Base-by-base conservation (phyloP, 2,329 filamentous ascomycete genomes). In the Xylaria sp. region DNA sequence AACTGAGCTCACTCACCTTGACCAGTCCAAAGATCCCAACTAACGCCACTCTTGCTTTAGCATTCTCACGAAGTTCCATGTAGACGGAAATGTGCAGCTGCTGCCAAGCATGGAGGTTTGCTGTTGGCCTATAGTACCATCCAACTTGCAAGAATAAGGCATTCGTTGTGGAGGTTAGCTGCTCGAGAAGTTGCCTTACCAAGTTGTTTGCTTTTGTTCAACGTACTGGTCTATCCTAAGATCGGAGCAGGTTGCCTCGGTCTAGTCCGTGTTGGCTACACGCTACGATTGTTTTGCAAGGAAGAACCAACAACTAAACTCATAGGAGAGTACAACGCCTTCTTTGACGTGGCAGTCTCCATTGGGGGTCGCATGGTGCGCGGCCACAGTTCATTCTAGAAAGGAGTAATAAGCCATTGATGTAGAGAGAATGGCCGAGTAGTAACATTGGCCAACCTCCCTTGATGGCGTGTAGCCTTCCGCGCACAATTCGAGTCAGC, bases 281-380 rank as follows among this genome's bases (percentile, higher is more conserved):
- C 69, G 67, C 71, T 71, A 69, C 66, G 60, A 65, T 69, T 57
- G 49, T 58, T 60, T 65, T 64, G 64, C 64, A 66, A 60, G 62
- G 66, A 69, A 68, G 67, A 70, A 61, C 69, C 61, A 69, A 70
- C 66, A 63, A 59, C 69, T 66, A 67, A 68, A 70, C 66, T 64
- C 57, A 64, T 67, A 72, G 69, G 72, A 72, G 71, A 72, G 71
- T 68, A 75, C 68, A 72, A 68, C 67, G 67, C 67, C 70, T 61
- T 68, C 71, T 67, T 75, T 75, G 75, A 77, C 75, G 75, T 77
- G 75, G 75, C 74, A 74, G 71, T 74, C 72, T 67, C 73, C 73
- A 73, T 73, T 58, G 62, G 66, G 65, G 73, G 74, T 68, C 72
- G 70, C 71, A 67, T 67, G 50, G 50, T 65, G 58, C 69, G 70